Conservation (phyloP, 1,284 basidiomycete genomes). For the Trichosporon sp. region DNA sequence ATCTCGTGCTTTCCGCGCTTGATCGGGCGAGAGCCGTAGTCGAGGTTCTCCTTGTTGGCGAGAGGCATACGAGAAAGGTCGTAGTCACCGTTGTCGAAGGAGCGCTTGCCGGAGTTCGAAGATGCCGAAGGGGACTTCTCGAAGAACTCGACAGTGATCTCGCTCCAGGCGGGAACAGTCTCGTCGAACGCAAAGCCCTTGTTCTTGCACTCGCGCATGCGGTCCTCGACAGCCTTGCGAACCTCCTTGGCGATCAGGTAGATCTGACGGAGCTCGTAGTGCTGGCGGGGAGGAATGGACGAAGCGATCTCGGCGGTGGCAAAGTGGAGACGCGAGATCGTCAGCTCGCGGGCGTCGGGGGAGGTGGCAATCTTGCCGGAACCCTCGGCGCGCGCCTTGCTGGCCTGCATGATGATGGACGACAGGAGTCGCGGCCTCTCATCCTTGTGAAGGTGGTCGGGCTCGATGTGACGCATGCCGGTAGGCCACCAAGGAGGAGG, state of each 20-base stretch:
- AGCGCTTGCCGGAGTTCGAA: conserved; percentile 29
- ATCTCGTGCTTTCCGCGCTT: conserved; percentile 32
- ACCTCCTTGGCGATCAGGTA: conserved; percentile 60
- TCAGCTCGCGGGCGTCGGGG: conserved; percentile 36
- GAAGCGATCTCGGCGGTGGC: conserved; percentile 60
- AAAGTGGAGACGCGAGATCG: conserved; percentile 58
- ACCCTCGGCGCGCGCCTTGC: conserved; percentile 35
- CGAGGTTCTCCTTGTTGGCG: conserved; percentile 33
- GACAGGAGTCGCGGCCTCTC: conserved; percentile 59
- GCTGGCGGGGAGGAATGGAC: conserved; percentile 58
- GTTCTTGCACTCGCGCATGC: conserved; percentile 22
- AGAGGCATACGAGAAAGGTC: conserved; percentile 23
- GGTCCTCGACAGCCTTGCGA: conserved; percentile 35
- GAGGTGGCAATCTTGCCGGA: conserved; percentile 25
- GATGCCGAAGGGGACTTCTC: conserved; percentile 41
- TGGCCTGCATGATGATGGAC: conserved; percentile 57
- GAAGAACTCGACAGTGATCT: conserved; percentile 28
- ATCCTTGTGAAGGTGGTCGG: conserved; percentile 61
- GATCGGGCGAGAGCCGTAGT: conserved; percentile 26
- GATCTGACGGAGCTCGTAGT: conserved; percentile 59
- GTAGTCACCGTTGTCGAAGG: conserved; percentile 21
- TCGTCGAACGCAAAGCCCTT: conserved; percentile 21
- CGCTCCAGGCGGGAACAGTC: conserved; percentile 26
- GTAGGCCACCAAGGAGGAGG: conserved; percentile 61
- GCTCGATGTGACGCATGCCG: conserved; percentile 60